Evolutionary conservation across 1,284 basidiomycete genomes (phyloP), one percentile per base, ranked within the genome.

Genomic region (Cutaneotrichosporon sp.): DNA sequence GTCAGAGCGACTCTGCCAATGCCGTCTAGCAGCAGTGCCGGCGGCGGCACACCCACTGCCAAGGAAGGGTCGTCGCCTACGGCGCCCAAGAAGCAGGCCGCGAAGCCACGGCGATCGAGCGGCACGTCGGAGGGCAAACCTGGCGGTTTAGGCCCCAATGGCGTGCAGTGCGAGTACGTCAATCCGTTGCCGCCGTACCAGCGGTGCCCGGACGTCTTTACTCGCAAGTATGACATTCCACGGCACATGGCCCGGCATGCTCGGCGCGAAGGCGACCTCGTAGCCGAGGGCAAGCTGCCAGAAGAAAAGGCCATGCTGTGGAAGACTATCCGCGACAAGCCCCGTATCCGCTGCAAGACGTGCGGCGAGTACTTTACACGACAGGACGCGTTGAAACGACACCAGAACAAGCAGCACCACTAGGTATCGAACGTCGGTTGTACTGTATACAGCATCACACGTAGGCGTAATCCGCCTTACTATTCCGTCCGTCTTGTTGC

Each of bases 211-310:
- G 72, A 73, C 44, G 61, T 70, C 38, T 73, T 73, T 41, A 73
- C 72, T 10, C 61, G 72, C 23, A 72, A 72, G 56, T 73, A 73
- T 55, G 72, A 73, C 59, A 60, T 73, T 18, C 72, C 72, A 4
- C 61, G 72, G 42, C 72, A 73, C 49, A 73, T 72, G 72, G 70
- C 69, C 14, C 63, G 72, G 23, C 72, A 73, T 44, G 72, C 68
- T 23, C 53, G 70, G 18, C 59, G 70, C 18, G 72, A 73, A 49
- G 70, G 72, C 36, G 72, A 72, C 44, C 51, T 73, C 38, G 72
- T 73, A n/a, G 42, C 52, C n/a, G 69, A 73, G 47, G 70, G 70
- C 21, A 68, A 66, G 50, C 55, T 73, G 47, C 34, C 64, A 1
- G 69, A 71, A 44, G 65, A 68, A 15, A 70, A 72, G 55, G 72